Base-by-base conservation (phyloP, 208 protist genomes). In the Acanthamoeba sp. region DNA sequence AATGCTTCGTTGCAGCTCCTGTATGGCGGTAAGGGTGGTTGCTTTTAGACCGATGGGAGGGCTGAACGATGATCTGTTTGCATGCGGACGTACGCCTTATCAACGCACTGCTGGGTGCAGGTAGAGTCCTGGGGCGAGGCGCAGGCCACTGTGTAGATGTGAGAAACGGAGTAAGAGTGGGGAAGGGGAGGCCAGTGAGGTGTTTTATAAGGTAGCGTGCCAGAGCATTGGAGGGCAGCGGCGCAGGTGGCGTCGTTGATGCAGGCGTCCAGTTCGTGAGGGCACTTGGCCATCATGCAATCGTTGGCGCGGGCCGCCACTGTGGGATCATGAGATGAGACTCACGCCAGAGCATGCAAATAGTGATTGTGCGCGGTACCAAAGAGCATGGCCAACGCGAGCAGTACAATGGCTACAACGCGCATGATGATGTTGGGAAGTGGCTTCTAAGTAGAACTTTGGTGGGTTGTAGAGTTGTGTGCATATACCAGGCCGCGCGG, bases 231-330 rank as follows among this genome's bases (percentile, higher is more conserved):
- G 62, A 69, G 62, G 29, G 62, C 7, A 9, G 22, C 62, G 29
- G 62, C 29, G 62, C 62, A 69, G 29, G 62, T 69, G n/a, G 62
- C 62, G 62, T 69, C 62, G 62, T 34, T 69, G n/a, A 69, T 34
- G 62, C 62, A 69, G 62, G 62, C 62, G 29, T 69, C 62, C 1
- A 69, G 1, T 34, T 69, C 62, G 29, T 69, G 62, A 27, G 62
- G 62, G 62, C 62, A 69, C 62, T 69, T 69, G 29, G 62, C 16
- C 62, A 69, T 69, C 1, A 69, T 27, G 62, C 62, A 69, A 69
- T 69, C 62, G 20, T 69, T 69, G 62, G 62, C 62, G 9, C 62
- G 7, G 45, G 5, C 45, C 2, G 5, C 45, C 45, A 50, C 45
- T 50, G 45, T 50, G 12, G n/a, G n/a, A n/a, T n/a, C n/a, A n/a